Evolutionary conservation across 2,329 filamentous ascomycete genomes (phyloP).

Genomic region (Fusarium aywerte): DNA sequence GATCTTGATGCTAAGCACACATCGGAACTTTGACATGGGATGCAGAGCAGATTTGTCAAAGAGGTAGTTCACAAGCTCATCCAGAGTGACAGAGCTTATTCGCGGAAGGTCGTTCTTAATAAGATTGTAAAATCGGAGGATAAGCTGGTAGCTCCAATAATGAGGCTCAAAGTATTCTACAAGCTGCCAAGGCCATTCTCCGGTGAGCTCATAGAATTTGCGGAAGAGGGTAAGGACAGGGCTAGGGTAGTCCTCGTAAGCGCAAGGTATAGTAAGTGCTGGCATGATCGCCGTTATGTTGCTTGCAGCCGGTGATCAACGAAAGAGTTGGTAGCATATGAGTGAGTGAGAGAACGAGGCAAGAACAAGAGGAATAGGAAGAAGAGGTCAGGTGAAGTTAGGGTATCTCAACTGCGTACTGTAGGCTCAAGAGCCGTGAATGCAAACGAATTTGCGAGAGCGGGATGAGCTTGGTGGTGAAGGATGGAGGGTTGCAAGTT

Average conservation of each 20-base stretch:
- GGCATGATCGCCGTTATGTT: not conserved
- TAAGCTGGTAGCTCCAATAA: not conserved
- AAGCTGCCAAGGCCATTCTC: conserved; percentile 19
- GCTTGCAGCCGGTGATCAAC: no score
- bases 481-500: no score
- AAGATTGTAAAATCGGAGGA: not conserved
- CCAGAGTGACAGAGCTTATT: not conserved
- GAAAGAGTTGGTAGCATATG: no score
- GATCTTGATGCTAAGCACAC: not conserved
- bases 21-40: rapidly evolving
- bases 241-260: not conserved
- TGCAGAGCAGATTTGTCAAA: not conserved
- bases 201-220: not conserved
- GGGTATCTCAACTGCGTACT: no score
- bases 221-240: not conserved
- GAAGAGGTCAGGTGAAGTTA: no score
- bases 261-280: not conserved
- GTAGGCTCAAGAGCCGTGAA: no score
- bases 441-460: no score
- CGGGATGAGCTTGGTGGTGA: no score
- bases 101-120: not conserved
- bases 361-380: no score
- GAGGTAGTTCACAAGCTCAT: not conserved
- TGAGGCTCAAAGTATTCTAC: not conserved
- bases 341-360: no score